These are phyloP conservation scores for Colletotrichum sp. DNA, from an alignment of 2,329 filamentous ascomycete species.

Conservation along the genomic window DNA sequence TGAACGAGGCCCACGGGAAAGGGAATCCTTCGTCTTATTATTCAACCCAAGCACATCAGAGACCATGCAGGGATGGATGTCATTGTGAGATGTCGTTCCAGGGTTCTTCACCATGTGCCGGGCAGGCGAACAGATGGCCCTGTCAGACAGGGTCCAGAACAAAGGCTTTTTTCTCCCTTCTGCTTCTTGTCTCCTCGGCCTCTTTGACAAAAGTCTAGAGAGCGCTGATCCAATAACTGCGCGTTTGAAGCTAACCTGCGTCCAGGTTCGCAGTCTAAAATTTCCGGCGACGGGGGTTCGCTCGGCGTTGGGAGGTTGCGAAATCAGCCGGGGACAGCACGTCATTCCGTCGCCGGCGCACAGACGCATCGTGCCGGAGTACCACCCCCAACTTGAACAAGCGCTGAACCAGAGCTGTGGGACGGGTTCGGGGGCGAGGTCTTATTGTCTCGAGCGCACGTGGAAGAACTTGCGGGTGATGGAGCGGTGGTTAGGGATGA, in stretches of 20 bases:
- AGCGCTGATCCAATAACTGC: not conserved
- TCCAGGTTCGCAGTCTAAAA: not conserved
- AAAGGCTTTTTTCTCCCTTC: not conserved
- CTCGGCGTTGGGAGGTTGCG: constrained; percentile 4
- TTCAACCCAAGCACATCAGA: not conserved
- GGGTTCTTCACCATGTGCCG: not conserved
- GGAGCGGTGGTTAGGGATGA: not conserved
- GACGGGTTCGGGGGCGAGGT: not conserved
- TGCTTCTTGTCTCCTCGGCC: not conserved
- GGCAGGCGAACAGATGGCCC: not conserved
- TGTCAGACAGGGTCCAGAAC: constrained; percentile 7
- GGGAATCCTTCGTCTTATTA: constrained; percentile 13
- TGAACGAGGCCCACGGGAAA: not conserved
- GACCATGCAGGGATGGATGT: not conserved
- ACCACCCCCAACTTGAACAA: not conserved
- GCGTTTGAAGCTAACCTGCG: not conserved
- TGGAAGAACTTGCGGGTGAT: not conserved
- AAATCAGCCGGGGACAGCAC: constrained; percentile 17
- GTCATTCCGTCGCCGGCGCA: constrained; percentile 15
- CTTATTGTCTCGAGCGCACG: not conserved
- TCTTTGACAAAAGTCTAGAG: not conserved
- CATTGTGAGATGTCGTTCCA: not conserved
- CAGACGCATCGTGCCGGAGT: not conserved
- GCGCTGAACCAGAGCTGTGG: not conserved
- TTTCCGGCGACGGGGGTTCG: not conserved